Evolutionary conservation across 441 rosid genomes (phyloP).

Genomic region (Isatis lusitanica): DNA sequence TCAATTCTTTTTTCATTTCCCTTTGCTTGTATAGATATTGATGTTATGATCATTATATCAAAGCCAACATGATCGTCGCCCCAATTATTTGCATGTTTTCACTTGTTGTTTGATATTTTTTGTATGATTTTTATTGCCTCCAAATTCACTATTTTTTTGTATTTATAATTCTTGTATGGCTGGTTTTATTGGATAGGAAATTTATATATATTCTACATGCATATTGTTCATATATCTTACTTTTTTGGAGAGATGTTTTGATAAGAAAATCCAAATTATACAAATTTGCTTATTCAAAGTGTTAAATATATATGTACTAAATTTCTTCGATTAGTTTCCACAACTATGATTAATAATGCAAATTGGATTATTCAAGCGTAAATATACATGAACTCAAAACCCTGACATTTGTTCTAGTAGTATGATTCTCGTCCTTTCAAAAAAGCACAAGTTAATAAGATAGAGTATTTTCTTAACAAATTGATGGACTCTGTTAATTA

Average conservation of each 20-base stretch:
- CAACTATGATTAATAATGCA: no score
- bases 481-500: no score
- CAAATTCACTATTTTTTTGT: neutral
- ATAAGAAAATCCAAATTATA: neutral
- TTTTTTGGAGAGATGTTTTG: neutral
- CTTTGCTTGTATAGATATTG: no score
- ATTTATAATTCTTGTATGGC: conserved; percentile 11
- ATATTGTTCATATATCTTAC: neutral
- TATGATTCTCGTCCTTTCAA: no score
- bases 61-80: neutral
- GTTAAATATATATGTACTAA: neutral
- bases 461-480: no score
- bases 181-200: neutral
- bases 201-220: neutral
- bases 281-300: neutral
- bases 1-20: no score
- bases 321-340: no score
- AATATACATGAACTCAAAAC: no score
- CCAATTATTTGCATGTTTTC: neutral
- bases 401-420: no score
- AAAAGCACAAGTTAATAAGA: no score
- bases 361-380: no score
- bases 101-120: neutral
- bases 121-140: neutral
- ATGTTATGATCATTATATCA: neutral